These are phyloP conservation scores for Kluyveromyces siamensis DNA, from an alignment of 805 yeast genomes.

Conservation along the genomic window DNA sequence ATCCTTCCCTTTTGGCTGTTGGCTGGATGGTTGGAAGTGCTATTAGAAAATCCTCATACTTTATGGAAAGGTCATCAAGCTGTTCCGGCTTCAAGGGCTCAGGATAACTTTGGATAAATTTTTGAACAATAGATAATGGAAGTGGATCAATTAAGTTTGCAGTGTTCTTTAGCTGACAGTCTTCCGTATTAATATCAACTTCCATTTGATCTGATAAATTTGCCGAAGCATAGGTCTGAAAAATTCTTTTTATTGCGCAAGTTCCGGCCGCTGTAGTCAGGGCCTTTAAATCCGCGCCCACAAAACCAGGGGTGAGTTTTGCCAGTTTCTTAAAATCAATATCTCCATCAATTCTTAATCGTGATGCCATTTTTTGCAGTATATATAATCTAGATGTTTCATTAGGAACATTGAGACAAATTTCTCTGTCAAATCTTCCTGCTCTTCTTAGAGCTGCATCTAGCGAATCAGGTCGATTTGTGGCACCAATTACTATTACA, in stretches of 20 bases:
- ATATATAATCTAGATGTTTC: slow-evolving; percentile 74
- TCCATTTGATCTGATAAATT: slow-evolving; percentile 26
- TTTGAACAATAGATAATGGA: slow-evolving; percentile 58
- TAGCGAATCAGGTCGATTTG: slow-evolving; percentile 90
- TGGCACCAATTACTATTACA: slow-evolving; percentile 90
- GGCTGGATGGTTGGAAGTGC: slow-evolving; percentile 95
- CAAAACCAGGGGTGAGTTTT: slow-evolving; percentile 92
- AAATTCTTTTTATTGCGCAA: slow-evolving; percentile 86
- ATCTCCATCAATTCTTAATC: slow-evolving; percentile 56
- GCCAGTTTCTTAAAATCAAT: slow-evolving; percentile 71
- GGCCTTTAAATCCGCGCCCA: slow-evolving; percentile 94
- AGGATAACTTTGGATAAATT: slow-evolving; percentile 66
- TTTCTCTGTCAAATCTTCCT: slow-evolving; percentile 93
- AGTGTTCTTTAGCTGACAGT: slow-evolving; percentile 22
- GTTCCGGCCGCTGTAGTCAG: slow-evolving; percentile 93
- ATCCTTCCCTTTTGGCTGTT: slow-evolving; percentile 95
- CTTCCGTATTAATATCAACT: slow-evolving; percentile 11
- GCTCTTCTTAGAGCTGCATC: slow-evolving; percentile 95
- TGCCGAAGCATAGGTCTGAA: slow-evolving; percentile 38
- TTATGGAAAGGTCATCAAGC: slow-evolving; percentile 65
- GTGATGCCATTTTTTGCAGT: slow-evolving; percentile 60
- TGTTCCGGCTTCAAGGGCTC: slow-evolving; percentile 69
- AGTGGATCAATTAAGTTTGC: slow-evolving; percentile 28
- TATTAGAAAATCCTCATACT: slow-evolving; percentile 65
- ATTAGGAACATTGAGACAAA: slow-evolving; percentile 89